phyloP scores from a whole-genome alignment of 148 eudicot species.

The Persicaria tinctoria region DNA sequence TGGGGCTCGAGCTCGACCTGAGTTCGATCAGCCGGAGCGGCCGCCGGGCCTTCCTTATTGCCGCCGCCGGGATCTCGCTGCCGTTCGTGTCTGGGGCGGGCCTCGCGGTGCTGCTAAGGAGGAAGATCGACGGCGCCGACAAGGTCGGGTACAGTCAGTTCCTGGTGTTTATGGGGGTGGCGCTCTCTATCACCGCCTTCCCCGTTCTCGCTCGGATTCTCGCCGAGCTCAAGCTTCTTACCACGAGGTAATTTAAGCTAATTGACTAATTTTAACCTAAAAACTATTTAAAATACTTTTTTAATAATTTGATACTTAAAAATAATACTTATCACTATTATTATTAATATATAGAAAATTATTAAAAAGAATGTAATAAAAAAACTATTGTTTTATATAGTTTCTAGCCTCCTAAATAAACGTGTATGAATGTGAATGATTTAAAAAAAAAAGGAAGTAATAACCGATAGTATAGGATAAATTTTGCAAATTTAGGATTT shows the following conservation, averaged over 20 bases:
- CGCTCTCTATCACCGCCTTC: slow-evolving; percentile 51
- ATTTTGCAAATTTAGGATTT: too few relatives aligned
- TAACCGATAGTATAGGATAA: too few relatives aligned
- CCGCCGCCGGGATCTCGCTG: slow-evolving; percentile 32
- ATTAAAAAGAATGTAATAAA: too few relatives aligned
- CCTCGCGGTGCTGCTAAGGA: slow-evolving; percentile 19
- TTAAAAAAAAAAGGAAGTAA: too few relatives aligned
- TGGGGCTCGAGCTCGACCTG: slow-evolving; percentile 46
- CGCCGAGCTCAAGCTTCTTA: slow-evolving; percentile 44
- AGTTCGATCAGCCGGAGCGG: slow-evolving; percentile 29
- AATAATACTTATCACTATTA: too few relatives aligned
- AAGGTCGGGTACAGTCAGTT: slow-evolving; percentile 18
- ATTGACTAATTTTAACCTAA: too few relatives aligned
- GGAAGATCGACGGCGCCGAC: slow-evolving; percentile 16
- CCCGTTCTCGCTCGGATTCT: slow-evolving; percentile 41
- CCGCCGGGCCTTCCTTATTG: slow-evolving; percentile 27
- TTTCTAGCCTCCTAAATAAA: too few relatives aligned
- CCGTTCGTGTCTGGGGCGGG: slow-evolving; percentile 39
- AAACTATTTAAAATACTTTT: too few relatives aligned
- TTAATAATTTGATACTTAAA: too few relatives aligned
- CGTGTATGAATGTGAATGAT: too few relatives aligned
- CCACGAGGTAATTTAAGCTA: slow-evolving; percentile 28
- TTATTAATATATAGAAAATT: too few relatives aligned
- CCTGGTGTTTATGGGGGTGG: slow-evolving; percentile 44
- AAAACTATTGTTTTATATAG: too few relatives aligned